phyloP scores from a whole-genome alignment of 2,329 filamentous ascomycete genomes.

The Trichoderma sp. region DNA sequence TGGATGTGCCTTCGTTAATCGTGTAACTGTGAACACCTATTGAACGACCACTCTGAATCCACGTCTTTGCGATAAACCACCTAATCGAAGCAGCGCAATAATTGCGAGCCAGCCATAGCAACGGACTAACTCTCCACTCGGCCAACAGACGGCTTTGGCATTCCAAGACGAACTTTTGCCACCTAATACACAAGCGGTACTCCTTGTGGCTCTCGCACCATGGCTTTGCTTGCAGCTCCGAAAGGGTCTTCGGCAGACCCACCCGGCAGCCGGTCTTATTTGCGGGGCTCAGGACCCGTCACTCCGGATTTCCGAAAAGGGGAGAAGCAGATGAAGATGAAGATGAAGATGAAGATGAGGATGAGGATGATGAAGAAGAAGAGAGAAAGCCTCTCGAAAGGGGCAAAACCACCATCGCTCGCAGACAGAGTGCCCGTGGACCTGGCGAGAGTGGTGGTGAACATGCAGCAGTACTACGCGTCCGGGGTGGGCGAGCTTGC shows the following conservation, averaged over 20 bases:
- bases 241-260: background rate
- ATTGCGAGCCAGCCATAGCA: background rate
- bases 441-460: slow-evolving; percentile 27
- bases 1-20: background rate
- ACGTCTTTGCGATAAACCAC: background rate
- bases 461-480: slow-evolving; percentile 32
- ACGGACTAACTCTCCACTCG: background rate
- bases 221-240: background rate
- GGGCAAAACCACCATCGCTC: background rate
- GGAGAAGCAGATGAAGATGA: background rate
- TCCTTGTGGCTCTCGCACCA: background rate
- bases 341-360: background rate
- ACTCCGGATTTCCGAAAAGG: background rate
- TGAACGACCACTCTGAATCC: background rate
- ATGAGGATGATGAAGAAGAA: background rate
- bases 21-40: background rate
- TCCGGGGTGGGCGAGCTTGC: slow-evolving; percentile 28
- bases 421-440: slow-evolving; percentile 21
- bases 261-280: background rate
- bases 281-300: background rate
- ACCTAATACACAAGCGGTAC: background rate
- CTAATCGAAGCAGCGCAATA: background rate
- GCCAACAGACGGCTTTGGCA: background rate
- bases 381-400: background rate
- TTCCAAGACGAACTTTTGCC: background rate